Evolutionary conservation across 495 filamentous ascomycete species (phyloP).

Genomic region (Penicillium canariense): DNA sequence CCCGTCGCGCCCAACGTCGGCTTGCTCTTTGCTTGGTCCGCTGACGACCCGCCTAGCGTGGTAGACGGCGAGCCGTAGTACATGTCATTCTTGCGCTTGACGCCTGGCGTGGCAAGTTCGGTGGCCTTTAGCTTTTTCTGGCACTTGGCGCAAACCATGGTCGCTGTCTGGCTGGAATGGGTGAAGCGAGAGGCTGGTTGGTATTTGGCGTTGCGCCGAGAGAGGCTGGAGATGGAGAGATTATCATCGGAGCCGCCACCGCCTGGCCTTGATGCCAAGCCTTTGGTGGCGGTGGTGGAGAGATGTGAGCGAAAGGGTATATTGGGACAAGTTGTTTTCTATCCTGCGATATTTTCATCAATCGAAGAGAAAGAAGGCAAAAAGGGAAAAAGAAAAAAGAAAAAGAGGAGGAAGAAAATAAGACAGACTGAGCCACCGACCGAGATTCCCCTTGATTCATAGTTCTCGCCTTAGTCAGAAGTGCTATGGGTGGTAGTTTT

Average conservation of each 20-base stretch:
- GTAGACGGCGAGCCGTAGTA: slow-evolving; percentile 66
- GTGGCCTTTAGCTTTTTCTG: slow-evolving; percentile 60
- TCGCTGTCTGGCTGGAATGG: slow-evolving; percentile 11
- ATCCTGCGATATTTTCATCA: too few relatives aligned
- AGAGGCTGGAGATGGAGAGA: neutral
- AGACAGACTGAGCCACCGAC: neutral
- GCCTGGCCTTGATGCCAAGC: slow-evolving; percentile 22
- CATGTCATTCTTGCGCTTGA: slow-evolving; percentile 70
- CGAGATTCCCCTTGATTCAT: too few relatives aligned
- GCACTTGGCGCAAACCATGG: slow-evolving; percentile 72
- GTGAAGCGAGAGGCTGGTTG: neutral
- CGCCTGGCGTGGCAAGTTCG: slow-evolving; percentile 63
- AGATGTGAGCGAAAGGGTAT: neutral
- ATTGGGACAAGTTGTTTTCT: neutral
- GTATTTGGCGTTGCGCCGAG: neutral
- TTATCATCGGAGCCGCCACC: slow-evolving; percentile 20
- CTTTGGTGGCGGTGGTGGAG: neutral
- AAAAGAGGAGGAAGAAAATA: neutral
- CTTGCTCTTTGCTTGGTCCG: slow-evolving; percentile 48
- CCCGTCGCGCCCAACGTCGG: slow-evolving; percentile 37
- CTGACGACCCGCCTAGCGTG: slow-evolving; percentile 43
- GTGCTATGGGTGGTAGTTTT: neutral
- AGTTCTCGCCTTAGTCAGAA: neutral
- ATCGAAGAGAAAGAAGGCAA: too few relatives aligned
- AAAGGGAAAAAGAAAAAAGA: too few relatives aligned